A percentile compares a stretch with the other conserved stretches of the same genome.
phyloP scores from a whole-genome alignment of 2,329 filamentous ascomycete genomes.

The Fusarium annulatum region DNA sequence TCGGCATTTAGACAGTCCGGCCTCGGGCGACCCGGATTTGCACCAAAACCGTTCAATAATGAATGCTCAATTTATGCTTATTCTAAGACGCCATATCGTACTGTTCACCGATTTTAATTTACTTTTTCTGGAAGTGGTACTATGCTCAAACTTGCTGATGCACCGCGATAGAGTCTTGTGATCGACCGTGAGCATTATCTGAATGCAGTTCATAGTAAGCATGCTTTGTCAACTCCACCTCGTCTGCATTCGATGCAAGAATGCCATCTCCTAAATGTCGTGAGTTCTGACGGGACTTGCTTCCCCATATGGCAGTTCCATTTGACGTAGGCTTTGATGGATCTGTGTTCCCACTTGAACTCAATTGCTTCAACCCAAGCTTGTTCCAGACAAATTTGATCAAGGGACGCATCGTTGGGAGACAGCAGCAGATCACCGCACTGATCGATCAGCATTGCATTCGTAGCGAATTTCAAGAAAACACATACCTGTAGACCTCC shows the following conservation, averaged over 20 bases:
- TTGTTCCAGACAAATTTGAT: neutral
- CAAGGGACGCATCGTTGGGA: neutral
- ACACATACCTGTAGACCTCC: neutral
- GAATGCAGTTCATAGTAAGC: neutral
- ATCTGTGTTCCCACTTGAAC: neutral
- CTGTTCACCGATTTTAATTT: neutral
- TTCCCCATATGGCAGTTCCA: neutral
- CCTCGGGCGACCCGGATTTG: neutral
- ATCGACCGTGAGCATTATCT: neutral
- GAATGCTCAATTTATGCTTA: neutral
- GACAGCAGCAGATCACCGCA: conserved; percentile 3
- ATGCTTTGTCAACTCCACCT: neutral
- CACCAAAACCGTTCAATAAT: neutral
- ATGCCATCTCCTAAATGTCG: neutral
- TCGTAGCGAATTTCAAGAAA: accelerated
- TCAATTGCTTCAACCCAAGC: neutral
- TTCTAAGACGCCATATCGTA: neutral
- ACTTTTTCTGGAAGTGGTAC: accelerated
- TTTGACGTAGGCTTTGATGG: neutral
- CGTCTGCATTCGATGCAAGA: neutral
- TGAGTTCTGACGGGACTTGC: neutral
- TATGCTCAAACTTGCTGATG: neutral
- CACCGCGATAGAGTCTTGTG: neutral
- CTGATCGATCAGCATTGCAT: neutral
- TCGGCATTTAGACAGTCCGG: neutral